Conservation (phyloP, 2,329 filamentous ascomycete species). For the Coniochaeta pulveracea region DNA sequence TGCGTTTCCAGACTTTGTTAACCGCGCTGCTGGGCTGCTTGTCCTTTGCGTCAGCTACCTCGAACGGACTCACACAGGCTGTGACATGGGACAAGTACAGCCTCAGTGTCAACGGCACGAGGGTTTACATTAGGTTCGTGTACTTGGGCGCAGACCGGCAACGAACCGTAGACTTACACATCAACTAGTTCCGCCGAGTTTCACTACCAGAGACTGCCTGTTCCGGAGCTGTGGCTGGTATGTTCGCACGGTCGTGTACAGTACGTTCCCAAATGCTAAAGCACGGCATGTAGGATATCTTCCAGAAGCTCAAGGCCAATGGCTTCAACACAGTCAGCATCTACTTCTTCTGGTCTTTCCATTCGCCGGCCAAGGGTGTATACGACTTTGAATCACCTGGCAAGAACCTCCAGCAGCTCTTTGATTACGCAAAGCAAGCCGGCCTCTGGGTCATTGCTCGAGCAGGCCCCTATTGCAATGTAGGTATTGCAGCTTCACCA, state of each 20-base stretch:
- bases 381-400: conserved; percentile 39
- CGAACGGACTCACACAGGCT: conserved; percentile 27
- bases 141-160: conserved; percentile 4
- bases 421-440: conserved; percentile 37
- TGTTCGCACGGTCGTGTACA: conserved; percentile 4
- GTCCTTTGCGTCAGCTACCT: conserved; percentile 15
- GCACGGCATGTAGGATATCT: conserved; percentile 6
- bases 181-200: conserved; percentile 30
- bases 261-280: not conserved
- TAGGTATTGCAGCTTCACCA: conserved; percentile 4
- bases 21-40: conserved; percentile 1
- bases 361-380: conserved; percentile 27
- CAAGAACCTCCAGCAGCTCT: conserved; percentile 36
- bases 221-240: conserved; percentile 37
- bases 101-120: conserved; percentile 33
- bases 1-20: conserved; percentile 1
- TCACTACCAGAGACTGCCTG: conserved; percentile 39
- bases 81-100: conserved; percentile 42
- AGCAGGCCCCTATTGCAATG: conserved; percentile 36
- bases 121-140: conserved; percentile 27
- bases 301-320: conserved; percentile 13
- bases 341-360: conserved; percentile 40
- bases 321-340: conserved; percentile 24
- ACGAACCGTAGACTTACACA: conserved; percentile 8
- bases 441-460: conserved; percentile 39